Evolutionary conservation across 1,284 basidiomycete genomes (phyloP).

Genomic region (Hemileia vastatrix): DNA sequence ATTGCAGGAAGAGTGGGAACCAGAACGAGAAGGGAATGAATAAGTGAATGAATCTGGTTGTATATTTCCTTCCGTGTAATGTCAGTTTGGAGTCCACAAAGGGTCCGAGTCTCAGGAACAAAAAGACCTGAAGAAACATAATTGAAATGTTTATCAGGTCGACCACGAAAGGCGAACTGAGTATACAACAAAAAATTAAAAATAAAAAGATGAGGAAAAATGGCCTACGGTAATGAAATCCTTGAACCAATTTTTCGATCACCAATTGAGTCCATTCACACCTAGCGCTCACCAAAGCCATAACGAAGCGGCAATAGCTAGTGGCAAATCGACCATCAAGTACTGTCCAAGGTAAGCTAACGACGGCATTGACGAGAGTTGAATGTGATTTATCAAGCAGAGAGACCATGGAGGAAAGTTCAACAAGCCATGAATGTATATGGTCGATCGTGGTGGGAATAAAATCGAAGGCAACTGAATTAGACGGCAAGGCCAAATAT

Average conservation of each 20-base stretch:
- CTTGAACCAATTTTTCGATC: constrained; percentile 67
- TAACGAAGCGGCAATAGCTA: constrained; percentile 75
- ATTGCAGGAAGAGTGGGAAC: constrained; percentile 81
- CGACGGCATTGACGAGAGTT: constrained; percentile 75
- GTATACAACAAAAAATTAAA: constrained; percentile 51
- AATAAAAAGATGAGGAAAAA: constrained; percentile 26
- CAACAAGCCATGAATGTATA: constrained; percentile 47
- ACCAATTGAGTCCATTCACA: constrained; percentile 83
- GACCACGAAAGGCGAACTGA: constrained; percentile 46
- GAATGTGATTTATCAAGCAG: constrained; percentile 68
- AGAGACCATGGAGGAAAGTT: constrained; percentile 52
- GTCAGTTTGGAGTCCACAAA: constrained; percentile 14
- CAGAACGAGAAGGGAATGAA: constrained; percentile 72
- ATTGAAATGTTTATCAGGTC: constrained; percentile 26
- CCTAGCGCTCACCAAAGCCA: constrained; percentile 83
- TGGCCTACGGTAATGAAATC: constrained; percentile 74
- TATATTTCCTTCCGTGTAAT: constrained; percentile 75
- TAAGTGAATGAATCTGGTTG: constrained; percentile 72
- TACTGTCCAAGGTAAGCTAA: constrained; percentile 81
- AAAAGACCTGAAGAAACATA: constrained; percentile 12
- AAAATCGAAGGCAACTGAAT: constrained; percentile 8
- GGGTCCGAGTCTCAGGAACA: neutral
- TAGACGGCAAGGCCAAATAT: constrained; percentile 34
- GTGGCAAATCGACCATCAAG: constrained; percentile 73
- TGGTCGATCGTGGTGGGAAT: constrained; percentile 27